Evolutionary conservation across 148 eudicot species (phyloP).

Genomic region (Chenopodium suecicum): DNA sequence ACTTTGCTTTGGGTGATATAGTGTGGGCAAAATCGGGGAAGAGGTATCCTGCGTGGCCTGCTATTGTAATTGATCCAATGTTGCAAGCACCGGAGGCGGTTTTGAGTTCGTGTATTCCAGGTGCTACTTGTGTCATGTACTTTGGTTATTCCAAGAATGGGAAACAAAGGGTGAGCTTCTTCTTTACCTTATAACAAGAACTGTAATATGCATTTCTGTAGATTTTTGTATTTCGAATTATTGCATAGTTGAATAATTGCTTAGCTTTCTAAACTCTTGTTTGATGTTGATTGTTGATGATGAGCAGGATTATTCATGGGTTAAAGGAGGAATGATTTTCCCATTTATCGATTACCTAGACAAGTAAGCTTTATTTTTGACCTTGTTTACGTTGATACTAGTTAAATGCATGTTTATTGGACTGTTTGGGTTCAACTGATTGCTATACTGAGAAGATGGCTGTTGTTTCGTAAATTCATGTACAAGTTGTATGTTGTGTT

Average conservation of each 20-base stretch:
- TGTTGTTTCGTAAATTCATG: neutral
- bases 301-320: constrained; percentile 93
- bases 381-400: neutral
- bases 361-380: constrained; percentile 40
- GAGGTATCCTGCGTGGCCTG: constrained; percentile 75
- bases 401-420: neutral
- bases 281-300: constrained; percentile 11
- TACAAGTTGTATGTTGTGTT: neutral
- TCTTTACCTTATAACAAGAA: neutral
- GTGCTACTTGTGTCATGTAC: constrained; percentile 63
- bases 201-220: neutral
- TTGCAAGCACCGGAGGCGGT: constrained; percentile 59
- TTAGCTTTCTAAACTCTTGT: neutral
- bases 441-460: neutral
- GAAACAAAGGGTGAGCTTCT: constrained; percentile 47
- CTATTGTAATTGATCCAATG: constrained; percentile 61
- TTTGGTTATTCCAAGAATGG: constrained; percentile 62
- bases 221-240: neutral
- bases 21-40: constrained; percentile 78
- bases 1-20: constrained; percentile 56
- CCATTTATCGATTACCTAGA: constrained; percentile 81
- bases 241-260: neutral
- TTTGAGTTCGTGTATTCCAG: constrained; percentile 54
- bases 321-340: constrained; percentile 88
- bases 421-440: neutral